Evolutionary conservation across 805 yeast genomes (phyloP), one percentile per base, ranked within the genome.

Genomic region (Kuraishia hungarica): DNA sequence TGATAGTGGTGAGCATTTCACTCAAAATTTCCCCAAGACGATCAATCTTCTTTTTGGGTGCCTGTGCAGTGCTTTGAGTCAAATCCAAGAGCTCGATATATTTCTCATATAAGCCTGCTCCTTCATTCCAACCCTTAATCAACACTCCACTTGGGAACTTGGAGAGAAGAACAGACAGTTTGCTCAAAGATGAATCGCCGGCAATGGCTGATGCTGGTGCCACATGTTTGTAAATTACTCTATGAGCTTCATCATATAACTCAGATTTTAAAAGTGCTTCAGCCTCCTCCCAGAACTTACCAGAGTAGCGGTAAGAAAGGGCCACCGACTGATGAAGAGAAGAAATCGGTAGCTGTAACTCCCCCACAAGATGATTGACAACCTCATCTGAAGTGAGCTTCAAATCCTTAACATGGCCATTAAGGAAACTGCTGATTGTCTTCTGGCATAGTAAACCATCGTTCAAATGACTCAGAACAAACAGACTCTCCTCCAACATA

Each of bases 181-280:
- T 59, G 6, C 35, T 62, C 50, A 57, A 60, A 52, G 50, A 59
- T 5, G 60, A 52, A 15, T 66, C 69, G 55, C 79, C 77, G n/a
- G 79, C 73, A 17, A 84, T 78, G 1, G 92, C 80, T 2, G 85
- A 79, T 15, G 69, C 66, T 8, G 98, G 98, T 0, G 93, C 98
- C 29, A 90, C 86, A 2, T 74, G 66, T 1, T 71, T 64, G 8
- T 84, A 61, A 2, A 89, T 68, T 0, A 81, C 70, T 1, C 69
- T 64, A 62, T 89, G 94, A 0, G 97, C 96, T 47, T 80, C 83
- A 0, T 69, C 73, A 72, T 80, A 80, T 52, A 78, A 66, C 11
- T 72, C 74, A 0, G 96, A 96, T 13, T 73, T 75, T 0, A 89
- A 68, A 51, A 86, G 76, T 28, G 84, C 80, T 51, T 76, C 72